Evolutionary conservation across 441 rosid genomes (phyloP).

Genomic region (Iberis amara): DNA sequence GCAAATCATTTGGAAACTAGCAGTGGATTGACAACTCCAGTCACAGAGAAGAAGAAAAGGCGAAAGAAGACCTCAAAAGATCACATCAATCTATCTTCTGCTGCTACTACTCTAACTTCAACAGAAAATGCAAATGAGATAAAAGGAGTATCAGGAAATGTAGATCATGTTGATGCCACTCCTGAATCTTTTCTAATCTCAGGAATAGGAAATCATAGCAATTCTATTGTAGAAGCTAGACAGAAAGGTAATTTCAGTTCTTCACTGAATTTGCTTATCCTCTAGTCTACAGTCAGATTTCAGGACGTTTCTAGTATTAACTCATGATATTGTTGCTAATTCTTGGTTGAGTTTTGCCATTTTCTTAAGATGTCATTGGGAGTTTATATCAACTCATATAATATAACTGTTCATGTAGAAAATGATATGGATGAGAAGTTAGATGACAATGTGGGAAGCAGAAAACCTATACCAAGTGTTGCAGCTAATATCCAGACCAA

Average conservation of each 20-base stretch:
- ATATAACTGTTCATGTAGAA: constrained; percentile 7
- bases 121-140: constrained; percentile 4
- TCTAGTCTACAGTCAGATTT: background rate
- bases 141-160: constrained; percentile 2
- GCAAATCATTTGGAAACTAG: constrained; percentile 14
- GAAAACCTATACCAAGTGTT: constrained; percentile 17
- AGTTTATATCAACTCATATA: background rate
- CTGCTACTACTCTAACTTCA: constrained; percentile 3
- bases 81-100: background rate
- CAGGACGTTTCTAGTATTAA: background rate
- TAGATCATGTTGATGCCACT: background rate
- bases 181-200: constrained; percentile 9
- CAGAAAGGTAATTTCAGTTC: constrained; percentile 1
- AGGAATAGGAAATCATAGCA: background rate
- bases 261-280: background rate
- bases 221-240: constrained; percentile 2
- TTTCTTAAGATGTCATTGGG: background rate
- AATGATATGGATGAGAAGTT: constrained; percentile 1
- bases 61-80: constrained; percentile 21
- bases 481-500: constrained; percentile 6
- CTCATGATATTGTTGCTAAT: background rate
- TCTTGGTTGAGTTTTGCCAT: constrained; percentile 4
- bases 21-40: constrained; percentile 8
- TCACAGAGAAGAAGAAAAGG: constrained; percentile 21
- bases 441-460: background rate